A percentile compares a stretch with the other conserved stretches of the same genome.
Conservation (phyloP, 352 stramenopile species). For the Pythium dissimile region DNA sequence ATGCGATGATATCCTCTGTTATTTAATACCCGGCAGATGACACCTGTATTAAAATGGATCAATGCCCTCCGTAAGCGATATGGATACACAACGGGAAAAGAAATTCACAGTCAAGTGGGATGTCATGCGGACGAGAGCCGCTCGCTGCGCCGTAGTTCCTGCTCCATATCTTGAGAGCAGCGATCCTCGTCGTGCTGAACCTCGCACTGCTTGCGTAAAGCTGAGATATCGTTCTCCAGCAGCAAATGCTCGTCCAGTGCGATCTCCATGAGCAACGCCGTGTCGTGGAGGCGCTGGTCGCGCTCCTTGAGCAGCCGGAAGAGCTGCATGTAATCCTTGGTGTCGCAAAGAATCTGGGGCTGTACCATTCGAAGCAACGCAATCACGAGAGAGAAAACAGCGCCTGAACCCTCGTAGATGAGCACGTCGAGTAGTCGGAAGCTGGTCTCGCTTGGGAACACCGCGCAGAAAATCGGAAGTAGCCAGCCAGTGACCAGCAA, state of each 20-base stretch:
- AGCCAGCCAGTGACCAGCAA: conserved; percentile 69
- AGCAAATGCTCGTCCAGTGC: conserved; percentile 45
- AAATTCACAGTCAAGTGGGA: background rate
- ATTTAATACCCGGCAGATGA: too few relatives aligned
- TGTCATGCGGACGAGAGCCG: background rate
- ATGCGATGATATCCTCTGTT: too few relatives aligned
- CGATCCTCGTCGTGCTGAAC: background rate
- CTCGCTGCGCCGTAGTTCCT: background rate
- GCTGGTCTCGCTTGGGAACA: conserved; percentile 61
- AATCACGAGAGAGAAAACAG: conserved; percentile 54
- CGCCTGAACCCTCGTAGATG: conserved; percentile 45
- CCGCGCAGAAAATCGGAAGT: conserved; percentile 56
- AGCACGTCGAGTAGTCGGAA: conserved; percentile 63
- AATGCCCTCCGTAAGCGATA: background rate
- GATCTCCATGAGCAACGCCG: conserved; percentile 54
- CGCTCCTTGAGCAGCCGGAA: conserved; percentile 59
- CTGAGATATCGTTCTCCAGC: conserved; percentile 23
- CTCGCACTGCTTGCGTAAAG: conserved; percentile 16
- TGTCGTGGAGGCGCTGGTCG: conserved; percentile 58
- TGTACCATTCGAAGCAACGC: conserved; percentile 55
- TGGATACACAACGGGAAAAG: background rate
- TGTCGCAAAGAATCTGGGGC: conserved; percentile 44
- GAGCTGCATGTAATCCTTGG: conserved; percentile 64
- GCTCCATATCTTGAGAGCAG: conserved; percentile 1
- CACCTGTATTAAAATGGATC: background rate